Evolutionary conservation across 1,284 basidiomycete species (phyloP).

Genomic region (Moesziomyces sp.): DNA sequence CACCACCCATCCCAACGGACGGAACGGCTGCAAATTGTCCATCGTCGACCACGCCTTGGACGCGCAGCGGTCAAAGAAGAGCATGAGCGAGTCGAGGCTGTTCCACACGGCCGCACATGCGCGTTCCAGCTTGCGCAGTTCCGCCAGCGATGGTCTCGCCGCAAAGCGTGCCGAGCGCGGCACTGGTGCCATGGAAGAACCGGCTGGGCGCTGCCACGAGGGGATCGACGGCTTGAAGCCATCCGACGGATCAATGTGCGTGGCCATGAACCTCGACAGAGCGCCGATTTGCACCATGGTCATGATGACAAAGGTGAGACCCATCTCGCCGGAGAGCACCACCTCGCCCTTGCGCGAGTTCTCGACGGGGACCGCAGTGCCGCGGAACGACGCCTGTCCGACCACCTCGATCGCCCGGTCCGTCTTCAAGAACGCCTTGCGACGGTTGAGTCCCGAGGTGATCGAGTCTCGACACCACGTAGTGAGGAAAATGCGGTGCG

Average conservation of each 20-base stretch:
- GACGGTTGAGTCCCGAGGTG: slow-evolving; percentile 45
- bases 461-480: slow-evolving; percentile 56
- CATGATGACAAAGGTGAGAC: slow-evolving; percentile 59
- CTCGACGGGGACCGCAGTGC: slow-evolving; percentile 12
- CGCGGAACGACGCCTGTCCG: slow-evolving; percentile 40
- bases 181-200: slow-evolving; percentile 27
- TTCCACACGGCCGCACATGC: slow-evolving; percentile 58
- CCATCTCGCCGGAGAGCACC: slow-evolving; percentile 61
- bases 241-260: slow-evolving; percentile 48
- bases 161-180: slow-evolving; percentile 27
- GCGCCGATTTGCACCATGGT: slow-evolving; percentile 62
- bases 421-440: slow-evolving; percentile 37
- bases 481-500: slow-evolving; percentile 48
- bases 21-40: slow-evolving; percentile 55
- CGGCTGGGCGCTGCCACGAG: slow-evolving; percentile 33
- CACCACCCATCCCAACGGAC: slow-evolving; percentile 54
- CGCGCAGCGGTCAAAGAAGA: slow-evolving; percentile 60
- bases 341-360: slow-evolving; percentile 19
- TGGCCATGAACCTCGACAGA: slow-evolving; percentile 53
- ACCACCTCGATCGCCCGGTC: slow-evolving; percentile 54
- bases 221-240: slow-evolving; percentile 34
- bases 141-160: slow-evolving; percentile 38
- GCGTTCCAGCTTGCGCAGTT: slow-evolving; percentile 52
- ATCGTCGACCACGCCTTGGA: slow-evolving; percentile 52
- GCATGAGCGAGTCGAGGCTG: slow-evolving; percentile 57